phyloP scores from a whole-genome alignment of 345 rosid species.

The Salix udensis region DNA sequence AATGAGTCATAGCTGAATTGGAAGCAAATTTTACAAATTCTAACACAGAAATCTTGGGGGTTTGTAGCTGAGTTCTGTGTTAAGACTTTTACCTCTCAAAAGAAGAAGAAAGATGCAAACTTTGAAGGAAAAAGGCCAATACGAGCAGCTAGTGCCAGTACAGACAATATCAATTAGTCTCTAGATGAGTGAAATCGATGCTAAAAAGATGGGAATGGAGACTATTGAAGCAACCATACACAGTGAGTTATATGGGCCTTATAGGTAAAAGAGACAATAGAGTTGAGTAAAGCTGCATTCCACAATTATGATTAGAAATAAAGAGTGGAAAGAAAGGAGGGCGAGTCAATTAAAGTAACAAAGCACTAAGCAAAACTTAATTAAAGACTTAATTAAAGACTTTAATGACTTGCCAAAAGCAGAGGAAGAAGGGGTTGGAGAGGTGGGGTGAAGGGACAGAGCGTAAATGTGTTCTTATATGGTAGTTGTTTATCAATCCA shows the following conservation, averaged over 20 bases:
- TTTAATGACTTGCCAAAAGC: slow-evolving; percentile 20
- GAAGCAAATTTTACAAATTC: background rate
- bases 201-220: slow-evolving; percentile 12
- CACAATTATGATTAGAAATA: slow-evolving; percentile 21
- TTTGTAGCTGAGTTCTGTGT: background rate
- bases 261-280: slow-evolving; percentile 17
- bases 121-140: background rate
- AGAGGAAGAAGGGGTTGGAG: background rate
- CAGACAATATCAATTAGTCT: background rate
- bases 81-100: background rate
- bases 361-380: background rate
- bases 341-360: background rate
- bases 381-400: slow-evolving; percentile 17
- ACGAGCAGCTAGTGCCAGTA: background rate
- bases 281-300: slow-evolving; percentile 34
- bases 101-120: background rate
- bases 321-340: slow-evolving; percentile 14
- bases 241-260: slow-evolving; percentile 11
- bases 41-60: background rate
- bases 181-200: background rate
- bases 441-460: background rate
- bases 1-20: background rate
- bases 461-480: background rate
- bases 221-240: slow-evolving; percentile 2
- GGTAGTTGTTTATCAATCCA: slow-evolving; percentile 21